These are phyloP conservation scores for Cupressus sempervirens DNA, from an alignment of 75 land plant genomes.

Conservation along the genomic window DNA sequence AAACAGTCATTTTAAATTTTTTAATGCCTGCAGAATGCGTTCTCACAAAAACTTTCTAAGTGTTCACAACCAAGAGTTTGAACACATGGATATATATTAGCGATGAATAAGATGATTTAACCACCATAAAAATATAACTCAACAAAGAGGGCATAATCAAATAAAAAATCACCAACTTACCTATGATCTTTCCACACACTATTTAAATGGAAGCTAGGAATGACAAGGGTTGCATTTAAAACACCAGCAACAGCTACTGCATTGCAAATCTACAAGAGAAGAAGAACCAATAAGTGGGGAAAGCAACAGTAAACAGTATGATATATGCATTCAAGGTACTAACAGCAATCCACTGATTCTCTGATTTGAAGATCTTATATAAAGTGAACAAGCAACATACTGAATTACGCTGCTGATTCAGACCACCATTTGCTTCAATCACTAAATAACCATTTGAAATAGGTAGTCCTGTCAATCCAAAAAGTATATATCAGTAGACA, in stretches of 20 bases:
- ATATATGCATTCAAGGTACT: background rate
- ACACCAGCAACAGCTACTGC: conserved; percentile 88
- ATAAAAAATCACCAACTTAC: conserved; percentile 20
- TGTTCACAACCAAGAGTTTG: background rate
- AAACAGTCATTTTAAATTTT: background rate
- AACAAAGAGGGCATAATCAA: background rate
- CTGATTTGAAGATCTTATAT: background rate
- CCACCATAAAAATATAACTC: background rate
- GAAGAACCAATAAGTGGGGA: background rate
- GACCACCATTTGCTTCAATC: conserved; percentile 88
- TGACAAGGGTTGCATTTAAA: conserved; percentile 76
- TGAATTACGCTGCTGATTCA: conserved; percentile 82
- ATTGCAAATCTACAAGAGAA: conserved; percentile 75
- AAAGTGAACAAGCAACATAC: conserved; percentile 28
- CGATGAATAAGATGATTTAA: background rate
- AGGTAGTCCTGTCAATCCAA: conserved; percentile 37
- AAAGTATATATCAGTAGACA: background rate
- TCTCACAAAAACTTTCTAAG: background rate
- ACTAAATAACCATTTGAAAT: conserved; percentile 54
- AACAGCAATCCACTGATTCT: background rate
- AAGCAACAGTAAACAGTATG: background rate
- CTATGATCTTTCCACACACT: conserved; percentile 82
- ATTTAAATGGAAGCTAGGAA: conserved; percentile 71
- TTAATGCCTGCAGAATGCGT: background rate
- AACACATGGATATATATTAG: background rate